Base-by-base conservation (phyloP, 2,329 filamentous ascomycete genomes). In the Arthrobotrys entomopaga region DNA sequence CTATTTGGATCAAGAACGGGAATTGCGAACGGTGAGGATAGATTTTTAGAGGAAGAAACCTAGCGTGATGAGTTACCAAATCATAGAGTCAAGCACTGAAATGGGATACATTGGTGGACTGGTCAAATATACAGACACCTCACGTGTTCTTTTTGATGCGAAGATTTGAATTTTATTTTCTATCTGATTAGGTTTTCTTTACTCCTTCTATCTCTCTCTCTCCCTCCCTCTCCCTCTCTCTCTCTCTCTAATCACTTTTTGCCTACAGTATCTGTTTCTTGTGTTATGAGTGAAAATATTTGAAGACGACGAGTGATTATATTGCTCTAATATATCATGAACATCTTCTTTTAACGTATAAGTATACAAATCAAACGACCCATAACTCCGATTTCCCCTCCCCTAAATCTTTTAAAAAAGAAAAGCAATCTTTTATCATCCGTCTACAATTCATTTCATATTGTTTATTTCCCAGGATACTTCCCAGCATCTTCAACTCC, bases 21-120 rank as follows among this genome's bases (percentile, higher is more conserved):
- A 54, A 22, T 11, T 46, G 42, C 29, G 15, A 15, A 40, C 42
- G 22, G 40, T 3, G 29, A 34, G 29, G 7, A 2, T 50, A 50
- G 22, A 65, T 13, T 26, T 19, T 24, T 57, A 61, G 16, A 34
- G 16, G 19, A 40, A 40, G 29, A 53, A 46, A 53, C 59, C 65
- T 52, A 66, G 90, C 79, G 86, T 97, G 93, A 97, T 97, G 93
- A 97, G 88, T 89, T 85, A 86, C 90, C 49, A 54, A 73, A 88
- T 86, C 85, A 93, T 93, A 96, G 93, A 97, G 93, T 97, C 93
- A 97, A 97, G 93, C 93, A 92, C 93, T 91, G 91, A 97, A 61
- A 54, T 61, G 73, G 67, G 42, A 50, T 50, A 26, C 52, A 59
- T 38, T 42, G 61, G 20, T 54, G 70, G 70, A 74, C 70, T 74